Evolutionary conservation across 1,284 basidiomycete genomes (phyloP).

Genomic region (Meira nashicola): DNA sequence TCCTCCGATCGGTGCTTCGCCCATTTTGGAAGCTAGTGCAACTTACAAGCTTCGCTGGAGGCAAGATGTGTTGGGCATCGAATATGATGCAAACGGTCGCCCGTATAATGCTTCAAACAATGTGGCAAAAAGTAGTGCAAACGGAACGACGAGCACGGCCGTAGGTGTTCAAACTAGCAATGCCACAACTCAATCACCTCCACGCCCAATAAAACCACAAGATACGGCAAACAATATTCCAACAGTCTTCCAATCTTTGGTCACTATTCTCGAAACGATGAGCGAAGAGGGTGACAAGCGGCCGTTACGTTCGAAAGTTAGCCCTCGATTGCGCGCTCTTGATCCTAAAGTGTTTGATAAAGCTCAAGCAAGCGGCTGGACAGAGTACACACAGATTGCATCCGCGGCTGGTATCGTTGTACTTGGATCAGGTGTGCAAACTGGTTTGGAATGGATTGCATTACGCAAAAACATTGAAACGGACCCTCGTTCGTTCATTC

Average conservation of each 20-base stretch:
- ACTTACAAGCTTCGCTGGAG: constrained; percentile 40
- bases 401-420: constrained; percentile 37
- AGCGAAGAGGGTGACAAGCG: constrained; percentile 30
- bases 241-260: constrained; percentile 31
- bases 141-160: constrained; percentile 10
- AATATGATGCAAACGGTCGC: constrained; percentile 28
- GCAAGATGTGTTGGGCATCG: constrained; percentile 43
- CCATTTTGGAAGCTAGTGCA: constrained; percentile 41
- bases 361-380: constrained; percentile 35
- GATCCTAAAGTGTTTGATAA: constrained; percentile 31
- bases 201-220: not conserved
- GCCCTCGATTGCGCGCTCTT: constrained; percentile 20
- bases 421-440: constrained; percentile 24
- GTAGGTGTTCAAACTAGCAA: constrained; percentile 16
- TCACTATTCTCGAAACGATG: constrained; percentile 29
- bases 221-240: constrained; percentile 8
- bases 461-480: constrained; percentile 13
- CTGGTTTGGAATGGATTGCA: constrained; percentile 39
- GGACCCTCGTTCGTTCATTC: not conserved
- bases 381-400: constrained; percentile 38
- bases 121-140: not conserved
- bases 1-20: constrained; percentile 39
- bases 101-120: constrained; percentile 21
- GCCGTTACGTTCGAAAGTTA: constrained; percentile 31
- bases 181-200: not conserved